Percentiles rank a stretch among this genome's conserved stretches.
These are phyloP conservation scores for Lagerstroemia speciosa DNA, from an alignment of 345 rosid species.

Conservation along the genomic window DNA sequence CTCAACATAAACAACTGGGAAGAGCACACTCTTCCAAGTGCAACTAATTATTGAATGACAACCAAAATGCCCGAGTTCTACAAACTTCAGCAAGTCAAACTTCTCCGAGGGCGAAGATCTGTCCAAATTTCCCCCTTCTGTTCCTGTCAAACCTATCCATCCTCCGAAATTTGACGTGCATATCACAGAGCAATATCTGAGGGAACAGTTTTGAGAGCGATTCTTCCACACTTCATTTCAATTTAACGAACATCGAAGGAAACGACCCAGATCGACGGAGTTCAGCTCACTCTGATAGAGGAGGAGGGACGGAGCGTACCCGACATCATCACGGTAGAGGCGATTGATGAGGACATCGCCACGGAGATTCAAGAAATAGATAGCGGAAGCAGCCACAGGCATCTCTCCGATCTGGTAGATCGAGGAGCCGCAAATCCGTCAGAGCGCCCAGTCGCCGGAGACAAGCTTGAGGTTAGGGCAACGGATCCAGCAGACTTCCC, in stretches of 20 bases:
- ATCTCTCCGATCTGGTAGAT: slow-evolving; percentile 38
- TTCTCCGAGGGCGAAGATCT: neutral
- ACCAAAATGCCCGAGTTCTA: neutral
- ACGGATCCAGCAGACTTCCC: neutral
- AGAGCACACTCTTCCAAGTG: neutral
- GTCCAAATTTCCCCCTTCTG: neutral
- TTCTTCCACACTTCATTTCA: neutral
- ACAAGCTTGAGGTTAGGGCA: neutral
- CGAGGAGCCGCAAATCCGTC: slow-evolving; percentile 1
- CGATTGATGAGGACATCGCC: slow-evolving; percentile 99
- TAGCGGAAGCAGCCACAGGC: slow-evolving; percentile 99
- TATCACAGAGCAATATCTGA: too few relatives aligned
- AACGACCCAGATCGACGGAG: too few relatives aligned
- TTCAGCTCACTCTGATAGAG: neutral
- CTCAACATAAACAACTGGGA: neutral
- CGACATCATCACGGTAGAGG: slow-evolving; percentile 96
- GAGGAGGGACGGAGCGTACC: slow-evolving; percentile 29
- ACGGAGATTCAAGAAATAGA: slow-evolving; percentile 95
- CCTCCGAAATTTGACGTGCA: neutral
- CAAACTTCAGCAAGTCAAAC: neutral
- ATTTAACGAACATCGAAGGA: neutral
- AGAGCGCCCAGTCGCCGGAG: neutral
- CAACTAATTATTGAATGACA: neutral
- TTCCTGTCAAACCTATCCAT: neutral
- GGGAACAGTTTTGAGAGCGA: neutral